Conservation (phyloP, 306 rosid species). For the Hylodesmum podocarpum region DNA sequence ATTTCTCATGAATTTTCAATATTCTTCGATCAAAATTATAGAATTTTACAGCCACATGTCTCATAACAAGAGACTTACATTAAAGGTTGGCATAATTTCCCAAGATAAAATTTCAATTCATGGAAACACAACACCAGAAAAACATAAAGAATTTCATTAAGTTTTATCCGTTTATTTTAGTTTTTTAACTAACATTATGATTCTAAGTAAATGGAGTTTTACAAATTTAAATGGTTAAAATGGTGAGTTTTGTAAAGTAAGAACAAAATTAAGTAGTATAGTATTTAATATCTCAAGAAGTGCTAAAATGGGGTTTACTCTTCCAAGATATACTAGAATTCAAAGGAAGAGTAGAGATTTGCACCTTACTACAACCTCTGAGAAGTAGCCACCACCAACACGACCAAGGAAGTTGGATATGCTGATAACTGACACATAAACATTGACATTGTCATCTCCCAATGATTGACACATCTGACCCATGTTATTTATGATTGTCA, state of each 20-base stretch:
- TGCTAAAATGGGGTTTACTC: background rate
- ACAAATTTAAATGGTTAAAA: background rate
- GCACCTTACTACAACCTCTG: constrained; percentile 77
- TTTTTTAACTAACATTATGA: too few relatives aligned
- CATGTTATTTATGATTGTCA: constrained; percentile 80
- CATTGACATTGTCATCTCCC: constrained; percentile 53
- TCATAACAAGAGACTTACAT: too few relatives aligned
- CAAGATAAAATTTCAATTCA: too few relatives aligned
- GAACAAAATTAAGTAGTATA: background rate
- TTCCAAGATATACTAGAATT: background rate
- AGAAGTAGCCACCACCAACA: constrained; percentile 81
- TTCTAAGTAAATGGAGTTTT: too few relatives aligned
- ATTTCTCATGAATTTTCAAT: too few relatives aligned
- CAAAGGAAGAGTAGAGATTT: background rate
- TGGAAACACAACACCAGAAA: too few relatives aligned
- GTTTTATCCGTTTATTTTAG: too few relatives aligned
- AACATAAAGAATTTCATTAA: too few relatives aligned
- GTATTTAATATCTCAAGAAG: background rate
- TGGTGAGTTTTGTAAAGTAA: background rate
- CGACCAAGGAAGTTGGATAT: constrained; percentile 94
- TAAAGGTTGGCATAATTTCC: too few relatives aligned
- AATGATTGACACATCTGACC: constrained; percentile 84
- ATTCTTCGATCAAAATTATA: too few relatives aligned
- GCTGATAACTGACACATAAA: constrained; percentile 77
- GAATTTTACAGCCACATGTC: too few relatives aligned